Base-by-base conservation (phyloP, 2,329 filamentous ascomycete genomes). In the Thyridium curvatum region DNA sequence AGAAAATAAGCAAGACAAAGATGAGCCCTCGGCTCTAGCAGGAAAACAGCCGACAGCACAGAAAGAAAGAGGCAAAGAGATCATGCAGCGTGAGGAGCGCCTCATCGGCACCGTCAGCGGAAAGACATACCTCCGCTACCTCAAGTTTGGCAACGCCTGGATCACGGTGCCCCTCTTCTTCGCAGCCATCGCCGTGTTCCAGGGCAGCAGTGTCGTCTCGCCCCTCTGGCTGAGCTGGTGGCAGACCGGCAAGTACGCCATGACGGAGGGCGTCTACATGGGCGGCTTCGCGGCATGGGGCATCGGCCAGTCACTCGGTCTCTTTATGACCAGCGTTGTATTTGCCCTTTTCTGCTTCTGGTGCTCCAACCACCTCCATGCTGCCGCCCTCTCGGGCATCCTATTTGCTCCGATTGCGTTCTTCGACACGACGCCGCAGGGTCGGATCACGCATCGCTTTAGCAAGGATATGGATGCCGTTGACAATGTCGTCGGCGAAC, bases 361-460 rank as follows among this genome's bases (percentile, higher is more conserved):
- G 21, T 69, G 74, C 8, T 72, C 78, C 69, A 54, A 69, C 68
- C 18, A 77, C 4, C 37, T 58, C 2, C 46, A 47, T 17, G 50
- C 52, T 6, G 48, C 54, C 1, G 32, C 39, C 2, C 29, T 44
- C 1, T 35, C 37, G 10, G 32, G 42, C 6, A 41, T 58, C 71
- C 72, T 75, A 6, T 26, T 26, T 10, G 21, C 21, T 10, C 21
- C 21, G 6, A 26, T 26, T 10, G 6, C 21, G 2, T 85, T 84
- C 60, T 84, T 85, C 59, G 82, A 85, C 46, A 84, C 80, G 0
- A 84, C 81, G 3, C 82, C 82, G 0, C 66, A 84, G 4, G 82
- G 82, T 12, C 72, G 80, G 6, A 83, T 84, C 48, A 80, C 77
- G 26, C 84, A 84, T 49, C 75, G 80, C 16, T 84, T 84, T 52